Evolutionary conservation across 441 rosid genomes (phyloP), one percentile per base, ranked within the genome.

Genomic region (Manihot esculenta): DNA sequence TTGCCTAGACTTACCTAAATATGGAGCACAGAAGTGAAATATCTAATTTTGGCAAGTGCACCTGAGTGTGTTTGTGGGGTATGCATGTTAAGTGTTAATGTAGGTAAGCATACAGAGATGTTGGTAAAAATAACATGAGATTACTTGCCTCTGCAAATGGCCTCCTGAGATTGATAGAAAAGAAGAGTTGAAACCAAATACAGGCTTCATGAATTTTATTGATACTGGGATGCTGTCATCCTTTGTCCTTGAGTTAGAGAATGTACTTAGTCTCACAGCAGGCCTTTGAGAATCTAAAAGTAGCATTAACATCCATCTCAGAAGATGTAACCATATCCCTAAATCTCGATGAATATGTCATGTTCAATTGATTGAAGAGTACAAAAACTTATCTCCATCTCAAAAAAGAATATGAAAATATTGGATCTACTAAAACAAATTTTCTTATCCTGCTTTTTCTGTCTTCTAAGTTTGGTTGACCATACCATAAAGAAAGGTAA

Each of bases 121-220:
- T 65, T 62, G 62, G 64, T 33, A 53, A 63, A 18, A 7, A 33
- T 33, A 33, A 1, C 38, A 72, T 14, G 57, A 68, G 74, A 75
- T 47, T 57, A 75, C 94, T 84, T 80, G 84, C 99, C 94, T 90
- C 77, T 76, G 85, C 85, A 94, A 79, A 80, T 76, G 81, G 18
- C 98, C 99, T 62, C 97, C 97, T 0, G 92, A 86, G 79, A 92
- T 78, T 24, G 90, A 83, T 77, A 92, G 65, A 73, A 77, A 67
- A 38, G 97, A 89, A 23, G 97, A 85, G 68, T 90, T 94, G 81
- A 92, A 92, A n/a, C 90, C 92, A 71, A 88, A 88, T 23, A 92
- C 93, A 20, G 98, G 98, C 82, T 94, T 89, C 82, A 72, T 67
- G 82, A 94, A 92, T 70, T 86, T 88, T 45, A 94, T 85, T 27